Conservation (phyloP, 1,139 yeast species). For the Saccharomycopsis hybrid region DNA sequence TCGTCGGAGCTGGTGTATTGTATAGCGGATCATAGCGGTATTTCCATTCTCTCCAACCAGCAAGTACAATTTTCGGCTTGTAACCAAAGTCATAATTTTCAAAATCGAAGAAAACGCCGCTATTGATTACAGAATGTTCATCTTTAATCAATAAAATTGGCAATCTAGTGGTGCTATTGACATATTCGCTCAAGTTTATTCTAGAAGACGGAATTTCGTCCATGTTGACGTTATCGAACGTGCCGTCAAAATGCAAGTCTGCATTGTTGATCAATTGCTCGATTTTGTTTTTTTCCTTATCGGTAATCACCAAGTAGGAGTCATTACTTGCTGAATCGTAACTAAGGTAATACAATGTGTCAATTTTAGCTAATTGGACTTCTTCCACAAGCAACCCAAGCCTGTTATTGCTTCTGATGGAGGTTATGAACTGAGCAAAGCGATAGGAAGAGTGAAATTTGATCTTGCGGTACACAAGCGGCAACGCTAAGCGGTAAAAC, state of each 20-base stretch:
- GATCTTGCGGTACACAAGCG: constrained; percentile 48
- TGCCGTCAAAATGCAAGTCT: constrained; percentile 16
- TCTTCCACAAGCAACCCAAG: constrained; percentile 50
- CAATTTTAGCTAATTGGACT: constrained; percentile 50
- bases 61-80: constrained; percentile 31
- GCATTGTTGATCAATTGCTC: constrained; percentile 18
- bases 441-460: constrained; percentile 61
- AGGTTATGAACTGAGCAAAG: constrained; percentile 69
- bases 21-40: constrained; percentile 65
- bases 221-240: constrained; percentile 13
- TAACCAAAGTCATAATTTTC: constrained; percentile 14
- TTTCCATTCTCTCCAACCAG: constrained; percentile 92
- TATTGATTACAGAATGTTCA: not conserved
- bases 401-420: constrained; percentile 46
- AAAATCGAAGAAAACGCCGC: constrained; percentile 6
- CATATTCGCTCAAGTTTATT: constrained; percentile 11
- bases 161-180: constrained; percentile 16
- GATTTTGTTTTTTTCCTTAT: constrained; percentile 17
- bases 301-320: constrained; percentile 13
- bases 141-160: constrained; percentile 16
- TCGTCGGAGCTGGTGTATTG: constrained; percentile 29
- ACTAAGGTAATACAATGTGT: constrained; percentile 39
- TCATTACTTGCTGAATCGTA: constrained; percentile 29
- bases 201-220: constrained; percentile 6
- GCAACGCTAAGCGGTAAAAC: constrained; percentile 48